Conservation (phyloP, 352 stramenopile species). For the Phytophthora citrophthora region DNA sequence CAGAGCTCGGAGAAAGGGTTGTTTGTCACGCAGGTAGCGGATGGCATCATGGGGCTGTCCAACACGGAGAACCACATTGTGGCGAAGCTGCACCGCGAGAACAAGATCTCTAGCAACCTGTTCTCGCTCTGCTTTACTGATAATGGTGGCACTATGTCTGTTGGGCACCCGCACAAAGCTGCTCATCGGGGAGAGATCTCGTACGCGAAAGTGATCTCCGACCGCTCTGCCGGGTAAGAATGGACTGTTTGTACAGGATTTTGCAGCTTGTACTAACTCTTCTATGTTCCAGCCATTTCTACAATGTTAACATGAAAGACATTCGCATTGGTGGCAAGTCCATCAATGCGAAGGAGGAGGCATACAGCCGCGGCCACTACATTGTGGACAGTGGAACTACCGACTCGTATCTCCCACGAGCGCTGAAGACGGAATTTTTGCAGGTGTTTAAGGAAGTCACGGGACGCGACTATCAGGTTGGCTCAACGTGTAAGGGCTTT, state of each 20-base stretch:
- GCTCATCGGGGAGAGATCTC: constrained; percentile 60
- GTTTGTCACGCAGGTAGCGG: constrained; percentile 84
- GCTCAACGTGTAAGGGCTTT: constrained; percentile 55
- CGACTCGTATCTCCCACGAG: constrained; percentile 77
- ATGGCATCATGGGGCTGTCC: constrained; percentile 86
- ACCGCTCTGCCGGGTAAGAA: constrained; percentile 36
- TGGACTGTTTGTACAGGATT: neutral
- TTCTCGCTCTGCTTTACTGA: constrained; percentile 83
- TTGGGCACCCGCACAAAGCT: constrained; percentile 57
- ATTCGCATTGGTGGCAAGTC: constrained; percentile 67
- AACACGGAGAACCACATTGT: constrained; percentile 81
- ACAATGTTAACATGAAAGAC: constrained; percentile 70
- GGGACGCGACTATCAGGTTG: constrained; percentile 56
- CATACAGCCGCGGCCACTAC: constrained; percentile 58
- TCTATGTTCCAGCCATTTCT: constrained; percentile 56
- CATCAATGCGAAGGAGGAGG: constrained; percentile 56
- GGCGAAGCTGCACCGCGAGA: constrained; percentile 73
- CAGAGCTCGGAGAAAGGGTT: constrained; percentile 77
- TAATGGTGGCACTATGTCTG: constrained; percentile 71
- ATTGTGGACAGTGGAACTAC: constrained; percentile 90
- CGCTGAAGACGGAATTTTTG: constrained; percentile 61
- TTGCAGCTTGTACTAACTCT: constrained; percentile 3
- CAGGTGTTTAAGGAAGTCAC: constrained; percentile 57
- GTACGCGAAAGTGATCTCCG: constrained; percentile 62
- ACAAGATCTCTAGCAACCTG: constrained; percentile 82